Evolutionary conservation across 2,329 filamentous ascomycete genomes (phyloP).

Genomic region (Beauveria caledonica): DNA sequence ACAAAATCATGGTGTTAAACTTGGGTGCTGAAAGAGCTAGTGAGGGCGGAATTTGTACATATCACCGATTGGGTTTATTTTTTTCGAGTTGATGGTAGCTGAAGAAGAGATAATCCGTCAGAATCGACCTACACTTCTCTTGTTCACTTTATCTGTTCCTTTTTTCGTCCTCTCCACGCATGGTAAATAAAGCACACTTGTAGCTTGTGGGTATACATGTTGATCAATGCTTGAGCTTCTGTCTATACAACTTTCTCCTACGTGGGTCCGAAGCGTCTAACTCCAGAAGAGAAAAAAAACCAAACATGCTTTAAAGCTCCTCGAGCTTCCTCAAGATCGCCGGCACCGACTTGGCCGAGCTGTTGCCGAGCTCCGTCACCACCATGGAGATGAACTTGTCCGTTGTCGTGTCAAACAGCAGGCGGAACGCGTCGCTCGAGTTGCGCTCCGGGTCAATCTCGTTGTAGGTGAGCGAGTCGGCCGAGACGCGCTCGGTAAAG

Average conservation of each 20-base stretch:
- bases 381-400: conserved; percentile 82
- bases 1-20: neutral
- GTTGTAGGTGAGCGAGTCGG: conserved; percentile 90
- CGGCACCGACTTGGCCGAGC: conserved; percentile 79
- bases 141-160: neutral
- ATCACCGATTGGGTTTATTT: neutral
- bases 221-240: neutral
- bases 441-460: conserved; percentile 74
- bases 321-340: conserved; percentile 49
- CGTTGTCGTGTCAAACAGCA: conserved; percentile 89
- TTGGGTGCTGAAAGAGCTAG: neutral
- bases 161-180: neutral
- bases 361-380: conserved; percentile 81
- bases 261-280: neutral
- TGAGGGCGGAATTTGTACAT: conserved; percentile 5
- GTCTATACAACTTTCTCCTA: neutral
- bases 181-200: neutral
- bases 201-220: conserved; percentile 5
- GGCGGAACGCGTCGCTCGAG: conserved; percentile 43
- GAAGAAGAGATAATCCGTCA: neutral
- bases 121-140: neutral
- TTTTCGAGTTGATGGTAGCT: neutral
- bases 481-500: conserved; percentile 75
- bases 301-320: conserved; percentile 35
- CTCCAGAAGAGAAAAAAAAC: neutral